Conservation (phyloP, 1,284 basidiomycete genomes). For the Cutaneotrichosporon dermatis region DNA sequence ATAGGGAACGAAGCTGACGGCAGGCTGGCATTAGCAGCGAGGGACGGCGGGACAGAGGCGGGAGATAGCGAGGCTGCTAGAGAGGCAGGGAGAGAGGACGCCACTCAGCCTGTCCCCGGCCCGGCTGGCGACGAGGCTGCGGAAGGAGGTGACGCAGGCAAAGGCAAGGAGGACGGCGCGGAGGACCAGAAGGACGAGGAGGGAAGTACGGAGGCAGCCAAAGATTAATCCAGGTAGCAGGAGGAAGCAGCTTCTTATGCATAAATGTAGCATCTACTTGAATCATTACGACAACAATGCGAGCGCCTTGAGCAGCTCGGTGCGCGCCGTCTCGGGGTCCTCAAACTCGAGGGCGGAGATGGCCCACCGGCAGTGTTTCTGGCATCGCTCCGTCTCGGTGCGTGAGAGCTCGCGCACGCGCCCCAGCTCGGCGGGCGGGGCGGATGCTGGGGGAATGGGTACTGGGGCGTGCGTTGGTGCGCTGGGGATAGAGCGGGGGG, state of each 20-base stretch:
- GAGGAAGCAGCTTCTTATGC: too few relatives aligned
- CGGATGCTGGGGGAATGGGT: neutral
- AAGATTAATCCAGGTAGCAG: too few relatives aligned
- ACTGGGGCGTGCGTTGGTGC: neutral
- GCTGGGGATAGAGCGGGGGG: too few relatives aligned
- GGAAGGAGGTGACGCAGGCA: slow-evolving; percentile 18
- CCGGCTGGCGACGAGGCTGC: neutral
- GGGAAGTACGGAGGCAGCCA: too few relatives aligned
- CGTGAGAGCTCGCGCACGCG: slow-evolving; percentile 21
- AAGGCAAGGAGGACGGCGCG: neutral
- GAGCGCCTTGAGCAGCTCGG: slow-evolving; percentile 71
- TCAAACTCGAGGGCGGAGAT: slow-evolving; percentile 90
- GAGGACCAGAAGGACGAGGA: neutral
- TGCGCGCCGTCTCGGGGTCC: slow-evolving; percentile 73
- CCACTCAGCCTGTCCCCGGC: too few relatives aligned
- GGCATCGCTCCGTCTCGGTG: slow-evolving; percentile 60
- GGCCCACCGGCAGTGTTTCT: slow-evolving; percentile 86
- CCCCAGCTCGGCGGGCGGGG: slow-evolving; percentile 8
- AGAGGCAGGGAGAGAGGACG: too few relatives aligned
- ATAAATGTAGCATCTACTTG: too few relatives aligned
- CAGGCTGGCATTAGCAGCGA: too few relatives aligned
- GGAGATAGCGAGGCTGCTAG: too few relatives aligned
- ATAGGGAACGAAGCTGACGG: too few relatives aligned
- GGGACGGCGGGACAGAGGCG: too few relatives aligned
- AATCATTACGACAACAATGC: slow-evolving; percentile 52